Conservation (phyloP, 768 basidiomycete species). For the Calocybe cyanea region DNA sequence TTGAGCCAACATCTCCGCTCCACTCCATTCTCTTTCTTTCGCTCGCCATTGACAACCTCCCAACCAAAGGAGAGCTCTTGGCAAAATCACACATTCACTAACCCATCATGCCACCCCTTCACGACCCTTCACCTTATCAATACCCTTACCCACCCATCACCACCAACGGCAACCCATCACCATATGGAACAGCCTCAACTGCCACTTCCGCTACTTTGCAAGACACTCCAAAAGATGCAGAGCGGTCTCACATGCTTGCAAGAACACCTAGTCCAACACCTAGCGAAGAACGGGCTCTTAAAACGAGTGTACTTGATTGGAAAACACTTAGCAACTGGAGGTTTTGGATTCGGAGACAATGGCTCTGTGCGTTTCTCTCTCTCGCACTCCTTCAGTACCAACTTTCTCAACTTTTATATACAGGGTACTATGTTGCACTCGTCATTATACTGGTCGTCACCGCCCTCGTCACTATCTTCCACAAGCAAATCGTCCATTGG, state of each 20-base stretch:
- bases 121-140: slow-evolving; percentile 9
- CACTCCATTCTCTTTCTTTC: not conserved
- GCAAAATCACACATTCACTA: too few species aligned
- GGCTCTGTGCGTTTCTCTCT: slow-evolving; percentile 44
- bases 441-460: slow-evolving; percentile 45
- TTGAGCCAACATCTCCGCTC: not conserved
- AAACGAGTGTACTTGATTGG: slow-evolving; percentile 42
- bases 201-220: slow-evolving; percentile 1
- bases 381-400: too few species aligned
- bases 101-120: not conserved
- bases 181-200: not conserved
- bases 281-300: slow-evolving; percentile 48
- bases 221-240: slow-evolving; percentile 14
- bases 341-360: slow-evolving; percentile 55
- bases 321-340: slow-evolving; percentile 37
- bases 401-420: slow-evolving; percentile 1
- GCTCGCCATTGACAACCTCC: not conserved
- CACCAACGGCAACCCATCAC: not conserved
- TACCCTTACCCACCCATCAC: slow-evolving; percentile 8
- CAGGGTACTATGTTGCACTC: slow-evolving; percentile 51
- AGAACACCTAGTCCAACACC: slow-evolving; percentile 66
- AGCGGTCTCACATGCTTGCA: slow-evolving; percentile 14
- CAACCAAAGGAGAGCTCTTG: not conserved
- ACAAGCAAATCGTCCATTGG: slow-evolving; percentile 69
- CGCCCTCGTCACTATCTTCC: slow-evolving; percentile 55